These are phyloP conservation scores for Barnettozyma vustinii DNA, from an alignment of 805 yeast genomes.

Conservation along the genomic window DNA sequence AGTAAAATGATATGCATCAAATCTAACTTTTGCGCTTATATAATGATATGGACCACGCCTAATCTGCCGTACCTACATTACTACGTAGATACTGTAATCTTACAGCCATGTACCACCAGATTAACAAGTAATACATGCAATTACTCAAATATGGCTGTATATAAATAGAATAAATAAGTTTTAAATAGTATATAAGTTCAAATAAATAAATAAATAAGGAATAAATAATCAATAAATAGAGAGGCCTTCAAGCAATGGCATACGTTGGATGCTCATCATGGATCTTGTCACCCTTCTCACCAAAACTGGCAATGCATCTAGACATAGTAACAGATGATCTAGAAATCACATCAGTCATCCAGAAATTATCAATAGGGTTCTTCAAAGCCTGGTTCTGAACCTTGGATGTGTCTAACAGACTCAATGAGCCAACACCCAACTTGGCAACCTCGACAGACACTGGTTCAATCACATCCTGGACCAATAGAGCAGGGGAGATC, in stretches of 20 bases:
- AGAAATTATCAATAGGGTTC: constrained; percentile 76
- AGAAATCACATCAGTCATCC: constrained; percentile 83
- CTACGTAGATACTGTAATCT: no score
- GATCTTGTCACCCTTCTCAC: constrained; percentile 57
- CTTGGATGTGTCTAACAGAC: constrained; percentile 32
- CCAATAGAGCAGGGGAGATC: constrained; percentile 74
- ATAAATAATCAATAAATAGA: constrained; percentile 2
- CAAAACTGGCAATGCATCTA: constrained; percentile 69
- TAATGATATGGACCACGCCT: no score
- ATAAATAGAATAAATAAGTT: not conserved
- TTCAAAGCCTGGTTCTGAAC: constrained; percentile 44
- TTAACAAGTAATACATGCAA: no score
- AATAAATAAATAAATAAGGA: constrained; percentile 8
- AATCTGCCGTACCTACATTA: no score
- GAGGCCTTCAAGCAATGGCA: constrained; percentile 22
- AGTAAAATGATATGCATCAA: no score
- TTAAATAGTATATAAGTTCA: not conserved
- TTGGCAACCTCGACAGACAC: constrained; percentile 51
- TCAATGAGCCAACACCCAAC: constrained; percentile 46
- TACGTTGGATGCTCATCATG: constrained; percentile 35
- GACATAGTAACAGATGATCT: constrained; percentile 91
- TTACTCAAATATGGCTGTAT: not conserved
- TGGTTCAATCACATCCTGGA: constrained; percentile 72
- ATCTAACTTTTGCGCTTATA: no score
- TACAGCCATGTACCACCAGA: no score